These are phyloP conservation scores for Striga hermonthica DNA, from an alignment of 305 asterid genomes.

Conservation along the genomic window DNA sequence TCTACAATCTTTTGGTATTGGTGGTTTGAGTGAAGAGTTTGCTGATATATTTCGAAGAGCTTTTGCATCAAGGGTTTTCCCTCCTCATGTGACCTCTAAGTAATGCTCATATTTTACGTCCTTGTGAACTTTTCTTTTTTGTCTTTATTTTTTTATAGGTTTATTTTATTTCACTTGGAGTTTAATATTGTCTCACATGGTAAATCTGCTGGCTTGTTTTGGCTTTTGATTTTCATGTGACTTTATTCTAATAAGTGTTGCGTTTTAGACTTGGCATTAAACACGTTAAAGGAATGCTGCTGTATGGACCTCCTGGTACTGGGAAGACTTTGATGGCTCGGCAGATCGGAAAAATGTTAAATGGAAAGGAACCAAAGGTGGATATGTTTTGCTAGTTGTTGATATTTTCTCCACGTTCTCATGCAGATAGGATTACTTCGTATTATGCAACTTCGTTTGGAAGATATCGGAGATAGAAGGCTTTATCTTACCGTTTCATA, in stretches of 20 bases:
- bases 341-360: conserved; percentile 95
- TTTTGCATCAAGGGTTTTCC: conserved; percentile 98
- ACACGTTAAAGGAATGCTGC: conserved; percentile 99
- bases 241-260: conserved; percentile 27
- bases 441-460: neutral
- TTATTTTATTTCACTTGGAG: neutral
- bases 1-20: conserved; percentile 86
- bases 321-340: conserved; percentile 99
- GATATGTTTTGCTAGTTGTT: conserved; percentile 24
- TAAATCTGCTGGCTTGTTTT: conserved; percentile 25
- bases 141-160: neutral
- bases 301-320: conserved; percentile 98
- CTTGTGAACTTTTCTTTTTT: conserved; percentile 23
- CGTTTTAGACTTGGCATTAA: conserved; percentile 82
- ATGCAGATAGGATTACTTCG: conserved; percentile 9
- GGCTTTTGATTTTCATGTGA: conserved; percentile 26
- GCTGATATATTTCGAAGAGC: conserved; percentile 99
- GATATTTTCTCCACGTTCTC: conserved; percentile 28
- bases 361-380: conserved; percentile 99
- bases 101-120: conserved; percentile 40
- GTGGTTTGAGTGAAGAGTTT: conserved; percentile 96
- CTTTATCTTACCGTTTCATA: conserved; percentile 15
- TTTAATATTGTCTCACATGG: conserved; percentile 19
- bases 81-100: conserved; percentile 94
- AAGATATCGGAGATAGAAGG: conserved; percentile 12